Evolutionary conservation across 2,329 filamentous ascomycete genomes (phyloP).

Genomic region (Phaeosphaeriaceae sp.): DNA sequence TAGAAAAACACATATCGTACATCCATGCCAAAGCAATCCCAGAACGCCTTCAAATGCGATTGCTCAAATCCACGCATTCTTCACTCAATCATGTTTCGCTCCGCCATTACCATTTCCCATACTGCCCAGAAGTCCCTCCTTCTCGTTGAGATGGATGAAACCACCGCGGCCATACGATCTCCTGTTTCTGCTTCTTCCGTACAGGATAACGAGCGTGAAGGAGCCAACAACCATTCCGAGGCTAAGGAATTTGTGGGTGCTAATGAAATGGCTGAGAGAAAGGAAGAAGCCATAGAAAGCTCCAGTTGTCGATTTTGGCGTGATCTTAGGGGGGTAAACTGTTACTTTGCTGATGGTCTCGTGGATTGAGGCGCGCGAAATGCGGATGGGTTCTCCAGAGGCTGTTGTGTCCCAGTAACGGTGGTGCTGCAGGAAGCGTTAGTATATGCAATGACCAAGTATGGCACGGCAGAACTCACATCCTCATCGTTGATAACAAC

Average conservation of each 20-base stretch:
- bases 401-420: conserved; percentile 94
- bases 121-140: conserved; percentile 68
- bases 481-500: conserved; percentile 98
- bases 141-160: conserved; percentile 71
- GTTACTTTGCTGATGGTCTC: conserved; percentile 81
- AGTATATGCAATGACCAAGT: conserved; percentile 11
- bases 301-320: conserved; percentile 78
- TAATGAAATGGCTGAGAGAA: conserved; percentile 49
- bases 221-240: conserved; percentile 66
- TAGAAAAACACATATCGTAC: conserved; percentile 17
- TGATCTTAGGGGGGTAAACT: conserved; percentile 72
- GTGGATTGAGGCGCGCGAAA: conserved; percentile 87
- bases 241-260: conserved; percentile 55
- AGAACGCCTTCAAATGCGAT: conserved; percentile 12
- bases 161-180: conserved; percentile 60
- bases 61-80: not conserved
- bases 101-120: conserved; percentile 57
- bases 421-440: conserved; percentile 68
- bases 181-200: conserved; percentile 41
- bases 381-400: conserved; percentile 87
- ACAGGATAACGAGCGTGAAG: conserved; percentile 56
- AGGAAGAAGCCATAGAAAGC: conserved; percentile 73
- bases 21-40: conserved; percentile 6
- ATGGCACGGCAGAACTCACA: conserved; percentile 63
- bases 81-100: conserved; percentile 41